These are phyloP conservation scores for Boletus reticuloceps DNA, from an alignment of 768 basidiomycete genomes.

Conservation along the genomic window DNA sequence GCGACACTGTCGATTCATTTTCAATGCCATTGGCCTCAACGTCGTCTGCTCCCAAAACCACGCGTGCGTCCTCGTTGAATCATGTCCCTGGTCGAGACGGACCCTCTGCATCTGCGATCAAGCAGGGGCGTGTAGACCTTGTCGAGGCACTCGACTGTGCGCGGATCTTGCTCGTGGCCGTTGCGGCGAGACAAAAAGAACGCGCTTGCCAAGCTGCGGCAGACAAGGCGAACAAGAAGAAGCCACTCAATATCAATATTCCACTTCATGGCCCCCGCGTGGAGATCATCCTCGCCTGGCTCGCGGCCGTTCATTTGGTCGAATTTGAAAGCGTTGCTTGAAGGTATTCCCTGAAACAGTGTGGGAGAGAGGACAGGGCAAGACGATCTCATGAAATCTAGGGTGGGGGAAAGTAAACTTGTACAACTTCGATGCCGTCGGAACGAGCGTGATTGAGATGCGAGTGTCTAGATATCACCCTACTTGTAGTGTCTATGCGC, in stretches of 20 bases:
- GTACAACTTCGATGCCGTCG: not conserved
- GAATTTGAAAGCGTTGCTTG: slow-evolving; percentile 54
- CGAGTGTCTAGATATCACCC: not conserved
- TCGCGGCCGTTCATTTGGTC: slow-evolving; percentile 75
- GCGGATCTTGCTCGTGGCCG: slow-evolving; percentile 72
- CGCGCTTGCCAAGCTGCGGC: slow-evolving; percentile 50
- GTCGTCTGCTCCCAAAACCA: slow-evolving; percentile 18
- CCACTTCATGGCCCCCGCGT: slow-evolving; percentile 85
- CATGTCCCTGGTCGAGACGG: slow-evolving; percentile 22
- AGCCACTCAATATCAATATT: slow-evolving; percentile 68
- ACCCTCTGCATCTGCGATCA: slow-evolving; percentile 12
- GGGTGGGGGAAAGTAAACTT: not conserved
- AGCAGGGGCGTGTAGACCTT: slow-evolving; percentile 37
- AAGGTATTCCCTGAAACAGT: not conserved
- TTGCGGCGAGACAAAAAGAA: slow-evolving; percentile 60
- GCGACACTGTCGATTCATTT: slow-evolving; percentile 16
- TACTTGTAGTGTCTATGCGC: not conserved
- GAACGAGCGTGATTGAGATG: not conserved
- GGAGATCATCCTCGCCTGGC: slow-evolving; percentile 82
- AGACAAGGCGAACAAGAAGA: slow-evolving; percentile 54
- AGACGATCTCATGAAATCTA: slow-evolving; percentile 18
- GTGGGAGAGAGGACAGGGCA: no score
- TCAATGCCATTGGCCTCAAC: slow-evolving; percentile 19
- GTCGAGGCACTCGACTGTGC: slow-evolving; percentile 61
- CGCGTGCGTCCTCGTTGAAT: slow-evolving; percentile 17